Evolutionary conservation across 768 basidiomycete genomes (phyloP).

Genomic region (Trametes coccinea): DNA sequence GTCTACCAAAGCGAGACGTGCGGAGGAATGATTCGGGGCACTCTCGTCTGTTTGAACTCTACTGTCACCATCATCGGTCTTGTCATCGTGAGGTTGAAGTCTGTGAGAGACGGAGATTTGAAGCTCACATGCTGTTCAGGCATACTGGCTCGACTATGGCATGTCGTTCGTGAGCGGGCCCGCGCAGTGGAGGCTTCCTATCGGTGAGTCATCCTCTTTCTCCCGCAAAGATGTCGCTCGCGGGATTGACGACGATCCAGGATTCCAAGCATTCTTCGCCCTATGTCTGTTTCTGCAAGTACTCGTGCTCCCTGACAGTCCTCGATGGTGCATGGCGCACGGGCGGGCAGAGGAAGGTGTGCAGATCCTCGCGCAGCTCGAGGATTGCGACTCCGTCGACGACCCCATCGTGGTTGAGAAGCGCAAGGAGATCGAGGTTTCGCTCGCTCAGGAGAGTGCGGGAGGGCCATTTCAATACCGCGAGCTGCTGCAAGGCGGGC

Average conservation of each 20-base stretch:
- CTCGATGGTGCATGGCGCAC: slow-evolving; percentile 43
- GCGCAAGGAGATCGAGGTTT: slow-evolving; percentile 39
- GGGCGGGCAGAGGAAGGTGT: slow-evolving; percentile 37
- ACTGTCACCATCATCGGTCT: slow-evolving; percentile 42
- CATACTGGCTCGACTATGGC: slow-evolving; percentile 45
- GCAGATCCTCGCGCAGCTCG: slow-evolving; percentile 38
- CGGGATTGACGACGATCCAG: slow-evolving; percentile 20
- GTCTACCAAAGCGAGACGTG: slow-evolving; percentile 45
- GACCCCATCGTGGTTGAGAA: slow-evolving; percentile 38
- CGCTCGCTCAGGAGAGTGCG: slow-evolving; percentile 39
- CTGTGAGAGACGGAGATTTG: background rate
- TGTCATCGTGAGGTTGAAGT: slow-evolving; percentile 33
- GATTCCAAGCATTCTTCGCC: slow-evolving; percentile 43
- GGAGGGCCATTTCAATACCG: slow-evolving; percentile 38
- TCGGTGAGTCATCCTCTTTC: slow-evolving; percentile 8
- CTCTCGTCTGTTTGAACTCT: slow-evolving; percentile 39
- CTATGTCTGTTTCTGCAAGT: slow-evolving; percentile 39
- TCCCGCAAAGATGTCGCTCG: too few relatives aligned
- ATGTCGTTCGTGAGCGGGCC: slow-evolving; percentile 38
- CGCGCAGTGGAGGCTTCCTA: slow-evolving; percentile 28
- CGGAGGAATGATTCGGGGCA: slow-evolving; percentile 37
- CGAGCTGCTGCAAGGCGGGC: slow-evolving; percentile 39
- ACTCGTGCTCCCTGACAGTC: slow-evolving; percentile 40
- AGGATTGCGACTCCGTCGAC: slow-evolving; percentile 32
- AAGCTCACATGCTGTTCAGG: slow-evolving; percentile 20